Evolutionary conservation across 2,329 filamentous ascomycete species (phyloP).

Genomic region (Penicillium sp.): DNA sequence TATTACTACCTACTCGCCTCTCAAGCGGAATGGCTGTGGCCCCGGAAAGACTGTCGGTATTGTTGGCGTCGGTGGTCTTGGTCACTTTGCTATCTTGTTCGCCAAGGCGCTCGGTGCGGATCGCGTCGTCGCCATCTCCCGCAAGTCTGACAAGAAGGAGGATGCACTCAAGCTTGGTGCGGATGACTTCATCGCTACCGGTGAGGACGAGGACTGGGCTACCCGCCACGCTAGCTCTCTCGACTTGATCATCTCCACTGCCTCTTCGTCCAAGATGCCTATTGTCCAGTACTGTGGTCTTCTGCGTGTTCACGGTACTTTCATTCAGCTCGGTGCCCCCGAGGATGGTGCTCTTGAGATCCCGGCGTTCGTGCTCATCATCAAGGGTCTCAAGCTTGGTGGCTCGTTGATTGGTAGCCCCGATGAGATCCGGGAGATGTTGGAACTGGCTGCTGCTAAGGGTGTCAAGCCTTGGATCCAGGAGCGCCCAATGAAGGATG

Average conservation of each 20-base stretch:
- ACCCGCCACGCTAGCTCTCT: constrained; percentile 46
- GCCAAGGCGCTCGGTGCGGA: constrained; percentile 65
- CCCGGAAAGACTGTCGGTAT: constrained; percentile 69
- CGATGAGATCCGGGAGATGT: constrained; percentile 42
- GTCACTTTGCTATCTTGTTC: constrained; percentile 68
- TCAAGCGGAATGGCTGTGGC: constrained; percentile 63
- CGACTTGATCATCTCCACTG: constrained; percentile 57
- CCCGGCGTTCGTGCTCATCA: constrained; percentile 55
- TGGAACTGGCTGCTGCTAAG: constrained; percentile 40
- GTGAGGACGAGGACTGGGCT: constrained; percentile 53
- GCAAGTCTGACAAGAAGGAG: constrained; percentile 48
- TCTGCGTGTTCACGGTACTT: constrained; percentile 17
- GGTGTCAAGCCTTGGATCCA: constrained; percentile 41
- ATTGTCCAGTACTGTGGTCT: constrained; percentile 14
- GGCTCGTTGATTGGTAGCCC: constrained; percentile 45
- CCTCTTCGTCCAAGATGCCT: constrained; percentile 48
- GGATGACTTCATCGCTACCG: constrained; percentile 54
- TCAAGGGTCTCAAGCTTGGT: constrained; percentile 47
- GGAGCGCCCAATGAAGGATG: constrained; percentile 40
- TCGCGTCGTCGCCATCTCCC: constrained; percentile 55
- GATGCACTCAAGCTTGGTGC: constrained; percentile 57
- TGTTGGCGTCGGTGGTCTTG: constrained; percentile 68
- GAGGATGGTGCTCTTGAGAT: constrained; percentile 56
- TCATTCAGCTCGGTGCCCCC: constrained; percentile 65
- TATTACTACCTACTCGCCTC: constrained; percentile 67